Base-by-base conservation (phyloP, 495 filamentous ascomycete species). In the Achaetomiella virescens region DNA sequence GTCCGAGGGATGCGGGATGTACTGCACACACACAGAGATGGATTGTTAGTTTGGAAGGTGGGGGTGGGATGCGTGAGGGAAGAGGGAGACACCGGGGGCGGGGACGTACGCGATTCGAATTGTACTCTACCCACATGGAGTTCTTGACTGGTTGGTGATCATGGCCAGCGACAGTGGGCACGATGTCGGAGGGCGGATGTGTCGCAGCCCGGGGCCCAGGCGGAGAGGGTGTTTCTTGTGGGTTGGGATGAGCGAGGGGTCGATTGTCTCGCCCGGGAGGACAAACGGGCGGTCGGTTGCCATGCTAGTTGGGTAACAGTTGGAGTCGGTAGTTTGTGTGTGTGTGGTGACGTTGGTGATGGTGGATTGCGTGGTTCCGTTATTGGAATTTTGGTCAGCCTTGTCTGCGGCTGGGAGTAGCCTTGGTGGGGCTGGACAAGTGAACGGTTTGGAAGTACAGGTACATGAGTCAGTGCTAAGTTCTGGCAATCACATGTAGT, bases 161-260 rank as follows among this genome's bases (percentile, higher is more conserved):
- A 97, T 87, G 72, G 33, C 95, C 93, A n/a, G 90, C 84, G 50
- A 88, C 81, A 18, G 86, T 87, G 17, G 91, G 82, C 27, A 84
- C 74, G 48, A 97, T 77, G 27, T 83, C 82, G 49, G 75, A 75
- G 88, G 87, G 15, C 84, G 86, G 40, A 82, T 81, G 63, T 90
- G 86, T 22, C 80, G 82, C 35, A 97, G 78, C 33, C 93, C 93
- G 11, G 90, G 89, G 29, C 93, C 93, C 27, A 98, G 78, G 61
- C 86, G 87, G 55, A 98, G 77, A 25, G 90, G 78, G 52, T 81
- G 76, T 60, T 81, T 82, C 18, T 77, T 78, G 59, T 83, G 83
- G 33, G 76, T 75, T 2, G 89, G 79, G 12, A 81, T 84, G 14
- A 91, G 79, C 10, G 74, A 67, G 9, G 87, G 77, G 56, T 80